Conservation (phyloP, 257 asterid genomes). For the Solanum appendiculatum region DNA sequence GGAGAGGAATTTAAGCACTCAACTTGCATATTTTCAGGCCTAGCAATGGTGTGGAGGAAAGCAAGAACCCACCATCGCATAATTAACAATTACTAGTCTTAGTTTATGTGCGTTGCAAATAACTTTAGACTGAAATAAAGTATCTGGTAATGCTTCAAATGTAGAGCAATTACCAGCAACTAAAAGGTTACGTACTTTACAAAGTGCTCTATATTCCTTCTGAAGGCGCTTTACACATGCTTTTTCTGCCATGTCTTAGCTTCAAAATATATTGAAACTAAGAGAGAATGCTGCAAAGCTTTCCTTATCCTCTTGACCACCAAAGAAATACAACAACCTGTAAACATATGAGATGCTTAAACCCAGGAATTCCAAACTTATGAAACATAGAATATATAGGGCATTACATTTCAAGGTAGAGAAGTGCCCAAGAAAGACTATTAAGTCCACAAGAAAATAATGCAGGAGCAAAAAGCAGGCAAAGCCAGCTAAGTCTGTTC, state of each 20-base stretch:
- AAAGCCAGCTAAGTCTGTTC: background rate
- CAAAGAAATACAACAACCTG: background rate
- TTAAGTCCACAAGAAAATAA: background rate
- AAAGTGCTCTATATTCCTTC: slow-evolving; percentile 92
- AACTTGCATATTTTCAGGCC: background rate
- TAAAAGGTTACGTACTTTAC: slow-evolving; percentile 52
- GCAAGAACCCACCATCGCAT: background rate
- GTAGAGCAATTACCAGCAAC: background rate
- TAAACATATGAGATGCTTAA: background rate
- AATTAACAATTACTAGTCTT: background rate
- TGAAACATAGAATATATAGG: background rate
- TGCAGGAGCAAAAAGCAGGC: background rate
- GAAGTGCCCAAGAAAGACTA: background rate
- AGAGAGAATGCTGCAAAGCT: background rate
- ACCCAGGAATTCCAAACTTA: background rate
- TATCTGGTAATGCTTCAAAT: background rate
- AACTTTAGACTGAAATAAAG: background rate
- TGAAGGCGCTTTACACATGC: slow-evolving; percentile 94
- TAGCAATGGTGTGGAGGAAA: background rate
- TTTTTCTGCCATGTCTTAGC: slow-evolving; percentile 57
- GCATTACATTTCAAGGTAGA: background rate
- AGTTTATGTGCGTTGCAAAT: background rate
- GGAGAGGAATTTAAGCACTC: background rate
- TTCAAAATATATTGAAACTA: background rate
- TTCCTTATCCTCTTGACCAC: background rate